A percentile compares a stretch with the other conserved stretches of the same genome.
These are phyloP conservation scores for Russula compacta DNA, from an alignment of 768 basidiomycete species.

Conservation along the genomic window DNA sequence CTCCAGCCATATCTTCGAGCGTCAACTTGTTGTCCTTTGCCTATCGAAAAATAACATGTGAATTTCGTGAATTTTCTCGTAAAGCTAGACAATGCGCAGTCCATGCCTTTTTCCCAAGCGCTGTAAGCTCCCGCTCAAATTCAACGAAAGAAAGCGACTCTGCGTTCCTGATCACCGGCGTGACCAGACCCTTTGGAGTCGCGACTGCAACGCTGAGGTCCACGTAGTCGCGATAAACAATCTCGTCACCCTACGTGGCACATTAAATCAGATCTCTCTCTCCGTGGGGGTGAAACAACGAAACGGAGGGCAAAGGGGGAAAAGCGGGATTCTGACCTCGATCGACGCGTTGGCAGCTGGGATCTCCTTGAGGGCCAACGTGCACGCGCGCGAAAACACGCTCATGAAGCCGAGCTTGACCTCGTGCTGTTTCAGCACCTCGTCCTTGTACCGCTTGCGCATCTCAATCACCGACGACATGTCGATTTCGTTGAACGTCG, in stretches of 20 bases:
- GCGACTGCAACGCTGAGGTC: constrained; percentile 95
- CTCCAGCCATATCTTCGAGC: constrained; percentile 98
- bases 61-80: not conserved
- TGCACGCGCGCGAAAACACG: constrained; percentile 84
- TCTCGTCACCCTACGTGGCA: constrained; percentile 54
- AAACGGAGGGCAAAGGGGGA: not conserved
- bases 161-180: constrained; percentile 88
- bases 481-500: constrained; percentile 99
- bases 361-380: constrained; percentile 82
- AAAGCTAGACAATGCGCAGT: not conserved
- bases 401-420: constrained; percentile 99
- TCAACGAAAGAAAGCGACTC: constrained; percentile 81
- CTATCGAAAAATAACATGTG: constrained; percentile 27
- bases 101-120: constrained; percentile 75
- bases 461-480: constrained; percentile 94
- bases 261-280: not conserved
- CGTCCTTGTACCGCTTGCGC: constrained; percentile 88
- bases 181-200: constrained; percentile 95
- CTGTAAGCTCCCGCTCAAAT: constrained; percentile 89
- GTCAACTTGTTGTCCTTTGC: constrained; percentile 88
- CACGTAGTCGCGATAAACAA: constrained; percentile 86
- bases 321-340: constrained; percentile 33
- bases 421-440: constrained; percentile 80
- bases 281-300: constrained; percentile 25
- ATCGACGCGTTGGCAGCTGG: constrained; percentile 92